Base-by-base conservation (phyloP, 2,329 filamentous ascomycete species). In the Fonsecaea monophora region DNA sequence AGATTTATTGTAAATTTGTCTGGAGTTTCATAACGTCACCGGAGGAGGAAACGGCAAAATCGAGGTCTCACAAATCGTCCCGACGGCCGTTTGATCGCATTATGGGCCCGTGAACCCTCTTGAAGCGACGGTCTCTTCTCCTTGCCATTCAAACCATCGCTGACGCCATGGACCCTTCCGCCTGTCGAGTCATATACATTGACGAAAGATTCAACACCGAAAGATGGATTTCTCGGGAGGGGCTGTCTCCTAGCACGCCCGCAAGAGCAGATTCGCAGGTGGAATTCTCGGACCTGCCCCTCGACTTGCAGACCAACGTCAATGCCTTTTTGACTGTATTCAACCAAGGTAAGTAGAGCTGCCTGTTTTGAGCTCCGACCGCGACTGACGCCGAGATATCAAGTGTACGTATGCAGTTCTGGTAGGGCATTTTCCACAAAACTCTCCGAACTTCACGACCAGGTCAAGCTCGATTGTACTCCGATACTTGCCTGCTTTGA, bases 401-500 rank as follows among this genome's bases (percentile, higher is more conserved):
- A 53, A 86, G 84, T 87, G 61, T 84, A 84, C 71, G 77, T 86
- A 42, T 87, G 84, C 73, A 80, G 80, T 53, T 82, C 81, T 9
- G 84, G 82, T 57, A 78, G 81, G 65, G 82, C 84, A 21, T 86
- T 86, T 71, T 79, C 85, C 69, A 77, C 79, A 15, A 84, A 84
- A 73, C 76, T 87, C 21, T 81, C 82, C 62, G 82, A 86, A 70
- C 75, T 87, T 38, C 76, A 77, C 56, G 79, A 79, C 35, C 77
- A 78, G 42, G 71, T 69, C 63, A 69, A 69, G 66, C 75, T 74
- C 63, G 80, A 84, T 59, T 81, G 81, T 70, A 82, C 80, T 58
- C 85, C 85, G n/a, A 83, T 84, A 5, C 81, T 87, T 58, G 84
- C 85, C 21, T 81, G 87, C 53, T 80, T 86, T 71, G 84, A 86